A percentile compares a stretch with the other conserved stretches of the same genome.
These are phyloP conservation scores for Pseudogymnoascus sp. DNA, from an alignment of 2,329 filamentous ascomycete species.

Conservation along the genomic window DNA sequence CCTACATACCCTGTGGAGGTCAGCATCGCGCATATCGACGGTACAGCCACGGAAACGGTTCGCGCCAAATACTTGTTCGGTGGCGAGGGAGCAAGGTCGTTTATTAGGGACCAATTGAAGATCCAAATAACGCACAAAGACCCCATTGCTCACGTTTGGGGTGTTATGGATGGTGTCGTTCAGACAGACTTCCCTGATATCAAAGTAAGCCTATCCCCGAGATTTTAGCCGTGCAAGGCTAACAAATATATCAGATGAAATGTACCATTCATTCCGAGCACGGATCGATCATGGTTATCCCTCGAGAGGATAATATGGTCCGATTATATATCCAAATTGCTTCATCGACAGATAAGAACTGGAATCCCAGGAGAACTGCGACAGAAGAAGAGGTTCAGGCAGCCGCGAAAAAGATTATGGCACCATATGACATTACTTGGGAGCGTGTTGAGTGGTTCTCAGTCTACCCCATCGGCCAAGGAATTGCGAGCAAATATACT, in stretches of 20 bases:
- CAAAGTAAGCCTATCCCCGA: conserved; percentile 50
- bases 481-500: conserved; percentile 62
- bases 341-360: conserved; percentile 55
- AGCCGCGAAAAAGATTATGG: conserved; percentile 58
- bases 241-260: conserved; percentile 49
- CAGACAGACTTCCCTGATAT: conserved; percentile 72
- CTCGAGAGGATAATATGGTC: conserved; percentile 62
- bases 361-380: conserved; percentile 56
- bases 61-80: conserved; percentile 66
- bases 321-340: conserved; percentile 65
- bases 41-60: conserved; percentile 60
- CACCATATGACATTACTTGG: conserved; percentile 63
- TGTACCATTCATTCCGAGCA: conserved; percentile 69
- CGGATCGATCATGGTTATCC: conserved; percentile 76
- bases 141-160: conserved; percentile 66
- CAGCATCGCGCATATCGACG: conserved; percentile 69
- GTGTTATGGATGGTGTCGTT: conserved; percentile 68
- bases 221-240: conserved; percentile 45
- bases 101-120: conserved; percentile 56
- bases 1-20: conserved; percentile 74
- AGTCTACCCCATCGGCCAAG: conserved; percentile 70
- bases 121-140: conserved; percentile 69
- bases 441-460: conserved; percentile 68
- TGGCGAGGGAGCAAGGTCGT: conserved; percentile 64
- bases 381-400: conserved; percentile 58